These are phyloP conservation scores for Caloboletus firmus DNA, from an alignment of 1,284 basidiomycete genomes.

Conservation along the genomic window DNA sequence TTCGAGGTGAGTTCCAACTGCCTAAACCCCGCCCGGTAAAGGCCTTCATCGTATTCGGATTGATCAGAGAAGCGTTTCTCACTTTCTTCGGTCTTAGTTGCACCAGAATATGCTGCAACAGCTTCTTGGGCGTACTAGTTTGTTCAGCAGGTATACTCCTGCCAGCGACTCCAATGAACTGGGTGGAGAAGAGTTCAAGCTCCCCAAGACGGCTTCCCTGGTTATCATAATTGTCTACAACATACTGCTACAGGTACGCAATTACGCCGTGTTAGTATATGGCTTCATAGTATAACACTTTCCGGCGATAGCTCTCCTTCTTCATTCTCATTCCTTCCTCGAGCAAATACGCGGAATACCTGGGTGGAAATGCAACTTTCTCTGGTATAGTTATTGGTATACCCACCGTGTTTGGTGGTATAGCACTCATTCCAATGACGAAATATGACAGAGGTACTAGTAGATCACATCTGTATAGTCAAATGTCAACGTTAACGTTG, in stretches of 20 bases:
- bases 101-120: conserved; percentile 8
- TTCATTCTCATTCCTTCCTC: conserved; percentile 70
- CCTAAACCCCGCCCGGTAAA: background rate
- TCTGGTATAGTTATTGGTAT: conserved; percentile 71
- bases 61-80: background rate
- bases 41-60: background rate
- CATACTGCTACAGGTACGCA: conserved; percentile 45
- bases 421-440: conserved; percentile 58
- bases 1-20: background rate
- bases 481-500: background rate
- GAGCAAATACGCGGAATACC: conserved; percentile 57
- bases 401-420: conserved; percentile 38
- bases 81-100: background rate
- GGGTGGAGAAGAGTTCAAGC: conserved; percentile 43
- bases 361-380: conserved; percentile 66
- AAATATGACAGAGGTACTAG: conserved; percentile 50
- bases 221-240: conserved; percentile 46
- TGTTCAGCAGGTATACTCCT: background rate
- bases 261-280: background rate
- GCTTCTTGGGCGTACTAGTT: background rate
- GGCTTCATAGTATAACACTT: background rate
- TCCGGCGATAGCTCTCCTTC: conserved; percentile 52
- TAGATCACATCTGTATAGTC: conserved; percentile 20
- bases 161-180: background rate
- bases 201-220: conserved; percentile 47